Evolutionary conservation across 768 basidiomycete genomes (phyloP), one percentile per base, ranked within the genome.

Genomic region (Kwoniella botswanensis): DNA sequence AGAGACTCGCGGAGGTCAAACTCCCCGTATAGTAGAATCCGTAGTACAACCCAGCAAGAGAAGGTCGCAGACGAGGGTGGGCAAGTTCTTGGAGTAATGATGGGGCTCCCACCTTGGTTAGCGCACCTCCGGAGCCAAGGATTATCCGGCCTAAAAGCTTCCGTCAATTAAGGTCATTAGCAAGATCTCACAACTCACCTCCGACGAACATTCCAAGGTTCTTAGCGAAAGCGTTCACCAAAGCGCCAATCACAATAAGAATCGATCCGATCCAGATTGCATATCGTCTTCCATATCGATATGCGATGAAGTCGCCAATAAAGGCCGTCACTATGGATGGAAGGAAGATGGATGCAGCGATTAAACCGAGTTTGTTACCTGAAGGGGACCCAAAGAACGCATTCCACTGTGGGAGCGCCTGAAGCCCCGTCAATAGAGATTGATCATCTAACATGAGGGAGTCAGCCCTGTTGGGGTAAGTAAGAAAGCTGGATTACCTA

Each of bases 21-120:
- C 71, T 68, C 4, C 74, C 76, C n/a, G 73, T 65, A 53, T 68
- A 68, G 24, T 42, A 35, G 63, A 68, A 72, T 9, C 55, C 72
- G 55, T 76, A 73, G 69, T 76, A 75, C 13, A 60, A 62, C n/a
- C 71, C 71, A 22, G 70, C 75, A n/a, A 75, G 63, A 21, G 66
- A 65, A 3, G 75, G 71, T 46, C 77, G 68, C 18, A 76, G 54
- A 6, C 77, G 71, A 52, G 76, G 76, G 46, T 79, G 77, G n/a
- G 77, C 75, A 43, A 76, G 72, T 62, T 79, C 77, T 22, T 76
- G 75, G 1, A 79, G 63, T 15, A 76, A 65, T 17, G 76, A 73
- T 11, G 77, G 75, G 0, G 77, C 73, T 41, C 63, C 65, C 42
- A 79, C 77, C 57, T 76, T 76, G 66, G 72, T 72, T 46, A 76